A percentile compares a stretch with the other conserved stretches of the same genome.
phyloP scores from a whole-genome alignment of 2,329 filamentous ascomycete genomes.

The Lachnellula hyalina region DNA sequence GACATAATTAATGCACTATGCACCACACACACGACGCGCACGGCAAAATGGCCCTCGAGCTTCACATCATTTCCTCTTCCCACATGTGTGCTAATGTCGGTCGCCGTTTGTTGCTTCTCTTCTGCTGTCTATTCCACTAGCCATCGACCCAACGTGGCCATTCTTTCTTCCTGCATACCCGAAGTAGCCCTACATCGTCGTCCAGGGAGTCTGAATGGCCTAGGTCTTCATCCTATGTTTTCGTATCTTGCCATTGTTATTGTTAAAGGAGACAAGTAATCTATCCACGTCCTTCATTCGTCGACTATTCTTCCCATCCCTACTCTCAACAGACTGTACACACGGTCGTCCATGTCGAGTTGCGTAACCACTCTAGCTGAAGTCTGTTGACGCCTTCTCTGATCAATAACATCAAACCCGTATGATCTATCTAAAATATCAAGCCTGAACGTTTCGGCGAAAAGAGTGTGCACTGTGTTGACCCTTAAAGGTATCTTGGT shows the following conservation, averaged over 20 bases:
- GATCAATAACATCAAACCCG: constrained; percentile 19
- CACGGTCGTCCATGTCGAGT: constrained; percentile 19
- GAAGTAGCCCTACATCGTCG: constrained; percentile 25
- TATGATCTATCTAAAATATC: constrained; percentile 19
- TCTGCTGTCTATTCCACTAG: constrained; percentile 25
- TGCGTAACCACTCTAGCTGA: constrained; percentile 19
- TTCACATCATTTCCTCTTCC: constrained; percentile 15
- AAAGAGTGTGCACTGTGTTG: constrained; percentile 14
- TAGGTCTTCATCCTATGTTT: constrained; percentile 25
- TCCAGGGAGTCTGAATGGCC: constrained; percentile 16
- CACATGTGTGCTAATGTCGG: constrained; percentile 27
- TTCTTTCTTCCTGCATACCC: constrained; percentile 20
- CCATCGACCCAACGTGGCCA: constrained; percentile 27
- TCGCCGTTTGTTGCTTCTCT: constrained; percentile 26
- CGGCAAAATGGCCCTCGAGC: constrained; percentile 4
- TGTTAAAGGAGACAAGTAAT: constrained; percentile 6
- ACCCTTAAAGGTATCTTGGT: constrained; percentile 19
- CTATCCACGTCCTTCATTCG: constrained; percentile 12
- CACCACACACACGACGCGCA: constrained; percentile 9
- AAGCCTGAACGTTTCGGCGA: constrained; percentile 22
- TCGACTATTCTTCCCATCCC: background rate
- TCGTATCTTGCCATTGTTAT: constrained; percentile 6
- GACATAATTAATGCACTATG: constrained; percentile 31
- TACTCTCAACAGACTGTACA: constrained; percentile 4
- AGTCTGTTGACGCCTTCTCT: constrained; percentile 19